Conservation (phyloP, 495 filamentous ascomycete species). For the Penicillium bovifimosum region DNA sequence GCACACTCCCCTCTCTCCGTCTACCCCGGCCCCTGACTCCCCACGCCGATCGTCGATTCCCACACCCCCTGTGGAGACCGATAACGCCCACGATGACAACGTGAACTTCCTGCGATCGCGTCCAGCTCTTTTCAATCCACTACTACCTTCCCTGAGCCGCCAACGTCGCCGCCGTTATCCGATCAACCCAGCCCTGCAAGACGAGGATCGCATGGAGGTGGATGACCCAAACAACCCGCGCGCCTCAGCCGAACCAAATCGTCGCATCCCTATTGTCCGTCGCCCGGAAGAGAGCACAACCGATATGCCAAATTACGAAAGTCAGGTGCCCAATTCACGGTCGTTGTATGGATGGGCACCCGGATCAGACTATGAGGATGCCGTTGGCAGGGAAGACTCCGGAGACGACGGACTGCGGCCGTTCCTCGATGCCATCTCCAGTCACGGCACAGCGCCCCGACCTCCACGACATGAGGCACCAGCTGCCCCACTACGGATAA, state of each 20-base stretch:
- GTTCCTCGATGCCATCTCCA: constrained; percentile 23
- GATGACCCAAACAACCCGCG: constrained; percentile 33
- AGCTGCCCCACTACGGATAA: constrained; percentile 10
- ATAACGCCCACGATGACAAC: constrained; percentile 55
- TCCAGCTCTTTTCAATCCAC: constrained; percentile 27
- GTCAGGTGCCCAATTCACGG: constrained; percentile 43
- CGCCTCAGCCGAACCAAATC: constrained; percentile 36
- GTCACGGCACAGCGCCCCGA: constrained; percentile 24
- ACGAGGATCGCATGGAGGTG: constrained; percentile 39
- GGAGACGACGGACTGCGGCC: constrained; percentile 32
- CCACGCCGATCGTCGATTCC: constrained; percentile 35
- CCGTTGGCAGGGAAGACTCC: constrained; percentile 27
- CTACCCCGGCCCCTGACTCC: constrained; percentile 25
- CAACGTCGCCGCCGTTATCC: constrained; percentile 35
- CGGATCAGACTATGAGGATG: constrained; percentile 48
- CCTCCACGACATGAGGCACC: constrained; percentile 23
- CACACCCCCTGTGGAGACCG: constrained; percentile 38
- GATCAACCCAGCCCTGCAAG: constrained; percentile 21
- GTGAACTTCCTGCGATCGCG: constrained; percentile 52
- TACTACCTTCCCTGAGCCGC: constrained; percentile 33
- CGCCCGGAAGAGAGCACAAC: constrained; percentile 27
- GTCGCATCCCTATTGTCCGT: constrained; percentile 39
- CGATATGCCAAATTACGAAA: constrained; percentile 43
- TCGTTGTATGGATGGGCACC: constrained; percentile 58
- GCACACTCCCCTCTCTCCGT: constrained; percentile 31